Evolutionary conservation across 2,329 filamentous ascomycete genomes (phyloP), one percentile per base, ranked within the genome.

Genomic region (Drechmeria coniospora): DNA sequence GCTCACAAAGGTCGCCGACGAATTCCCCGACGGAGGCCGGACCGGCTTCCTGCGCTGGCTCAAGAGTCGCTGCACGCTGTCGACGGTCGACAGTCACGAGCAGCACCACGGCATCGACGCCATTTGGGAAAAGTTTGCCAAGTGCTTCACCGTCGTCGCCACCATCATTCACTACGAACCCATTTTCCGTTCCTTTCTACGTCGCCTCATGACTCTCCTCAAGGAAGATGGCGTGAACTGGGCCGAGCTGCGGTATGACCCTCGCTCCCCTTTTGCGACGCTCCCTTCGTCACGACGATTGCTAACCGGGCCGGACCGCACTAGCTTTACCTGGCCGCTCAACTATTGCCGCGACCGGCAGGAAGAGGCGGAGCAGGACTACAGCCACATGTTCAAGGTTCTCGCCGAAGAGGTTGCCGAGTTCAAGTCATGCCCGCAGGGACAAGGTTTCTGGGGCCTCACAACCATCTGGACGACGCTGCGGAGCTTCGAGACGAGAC

Each of bases 141-240:
- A 67, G 24, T 79, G 76, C 35, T 93, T 94, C 51, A 54, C 65
- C 3, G 68, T 87, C 4, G 63, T 87, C 24, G 69, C 70, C 22
- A 76, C 73, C 11, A 68, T 93, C 28, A 64, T 93, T 26, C 80
- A 79, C 53, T 93, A 94, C 53, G 87, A 94, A 53, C 86, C 86
- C 10, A 81, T 95, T 36, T 87, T 81, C 54, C 72, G 83, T 15
- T 60, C 62, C 12, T 92, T 83, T 44, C 56, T 94, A 34, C 71
- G 67, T 16, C 66, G 70, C 14, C 63, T 94, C 41, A 70, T 92
- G 50, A 58, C 58, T 26, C 65, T 76, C 26, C 61, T 94, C 14
- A 62, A 75, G n/a, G 70, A 70, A 4, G 87, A 98, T 47, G 83
- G 84, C 4, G 71, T 94, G 17, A 73, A 65, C 43, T 95, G 83